Evolutionary conservation across 441 rosid genomes (phyloP), one percentile per base, ranked within the genome.

Genomic region (Hura crepitans): DNA sequence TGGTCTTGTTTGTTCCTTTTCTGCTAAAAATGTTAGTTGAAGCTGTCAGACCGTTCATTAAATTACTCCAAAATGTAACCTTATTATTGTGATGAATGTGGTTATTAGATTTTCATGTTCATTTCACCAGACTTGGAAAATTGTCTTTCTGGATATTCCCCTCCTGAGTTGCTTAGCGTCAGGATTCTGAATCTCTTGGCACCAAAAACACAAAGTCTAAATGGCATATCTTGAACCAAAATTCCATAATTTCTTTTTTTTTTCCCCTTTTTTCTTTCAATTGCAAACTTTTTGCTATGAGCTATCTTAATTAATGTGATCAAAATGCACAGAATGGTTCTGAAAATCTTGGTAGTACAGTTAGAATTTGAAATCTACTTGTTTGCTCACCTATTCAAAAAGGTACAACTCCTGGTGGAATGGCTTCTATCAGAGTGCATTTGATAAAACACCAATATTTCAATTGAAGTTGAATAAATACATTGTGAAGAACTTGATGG

Each of bases 131-230:
- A 47, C 14, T 47, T 15, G 66, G 12, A 23, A 17, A n/a, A 35
- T 58, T 11, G 12, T 69, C 73, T 25, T 69, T 59, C 11, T 69
- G 43, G 20, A 69, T 69, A 30, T 28, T 43, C 55, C 66, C 46
- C 6, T 27, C 55, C 64, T 22, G 0, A 22, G 15, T 42, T 47
- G 27, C 43, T 47, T 59, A 42, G 11, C 35, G 37, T 49, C 27
- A 31, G 56, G 46, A 60, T 12, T 33, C 2, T 23, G 25, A 56
- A 56, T 43, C 23, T 13, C 2, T 0, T 56, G 62, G 63, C 20
- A 68, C 18, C 30, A 28, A 54, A 67, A 56, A n/a, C 10, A 15
- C 43, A 42, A n/a, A 57, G 1, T 14, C 45, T 28, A 30, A 33
- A 30, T 42, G 23, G 6, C 45, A 56, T 8, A n/a, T 20, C n/a